These are phyloP conservation scores for Gossypium aridum DNA, from an alignment of 441 rosid species.

Conservation along the genomic window DNA sequence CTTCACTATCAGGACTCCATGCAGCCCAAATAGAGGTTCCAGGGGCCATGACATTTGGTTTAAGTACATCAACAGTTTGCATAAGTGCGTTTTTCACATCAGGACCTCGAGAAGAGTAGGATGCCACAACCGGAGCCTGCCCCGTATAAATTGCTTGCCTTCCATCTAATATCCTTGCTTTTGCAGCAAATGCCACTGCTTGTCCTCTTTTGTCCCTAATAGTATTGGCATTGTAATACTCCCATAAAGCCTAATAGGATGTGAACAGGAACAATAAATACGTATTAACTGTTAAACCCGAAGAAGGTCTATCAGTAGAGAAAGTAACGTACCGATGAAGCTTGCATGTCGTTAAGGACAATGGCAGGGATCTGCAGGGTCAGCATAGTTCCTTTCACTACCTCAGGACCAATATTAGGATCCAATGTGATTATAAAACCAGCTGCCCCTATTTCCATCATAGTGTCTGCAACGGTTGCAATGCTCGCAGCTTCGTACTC, in stretches of 20 bases:
- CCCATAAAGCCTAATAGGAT: conserved; percentile 35
- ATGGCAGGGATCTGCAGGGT: conserved; percentile 37
- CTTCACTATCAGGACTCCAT: conserved; percentile 26
- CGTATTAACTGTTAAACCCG: background rate
- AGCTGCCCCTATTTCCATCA: conserved; percentile 36
- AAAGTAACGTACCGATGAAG: conserved; percentile 29
- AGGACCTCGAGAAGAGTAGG: conserved; percentile 31
- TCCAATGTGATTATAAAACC: conserved; percentile 48
- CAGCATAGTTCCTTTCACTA: conserved; percentile 33
- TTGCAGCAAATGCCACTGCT: conserved; percentile 21
- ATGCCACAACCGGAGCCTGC: conserved; percentile 25
- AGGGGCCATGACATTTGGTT: conserved; percentile 31
- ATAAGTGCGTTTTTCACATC: conserved; percentile 25
- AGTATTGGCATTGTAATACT: conserved; percentile 40
- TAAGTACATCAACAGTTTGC: conserved; percentile 28
- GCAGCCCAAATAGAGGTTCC: conserved; percentile 33
- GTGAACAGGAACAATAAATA: background rate
- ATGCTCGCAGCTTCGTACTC: conserved; percentile 32
- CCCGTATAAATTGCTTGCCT: conserved; percentile 21
- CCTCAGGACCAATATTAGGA: conserved; percentile 31
- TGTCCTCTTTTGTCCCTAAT: conserved; percentile 25
- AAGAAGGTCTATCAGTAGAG: background rate
- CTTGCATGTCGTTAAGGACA: conserved; percentile 36
- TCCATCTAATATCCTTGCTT: conserved; percentile 27
- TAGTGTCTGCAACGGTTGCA: conserved; percentile 36